Conservation (phyloP, 2,329 filamentous ascomycete species). For the Apiospora kogelbergensis region DNA sequence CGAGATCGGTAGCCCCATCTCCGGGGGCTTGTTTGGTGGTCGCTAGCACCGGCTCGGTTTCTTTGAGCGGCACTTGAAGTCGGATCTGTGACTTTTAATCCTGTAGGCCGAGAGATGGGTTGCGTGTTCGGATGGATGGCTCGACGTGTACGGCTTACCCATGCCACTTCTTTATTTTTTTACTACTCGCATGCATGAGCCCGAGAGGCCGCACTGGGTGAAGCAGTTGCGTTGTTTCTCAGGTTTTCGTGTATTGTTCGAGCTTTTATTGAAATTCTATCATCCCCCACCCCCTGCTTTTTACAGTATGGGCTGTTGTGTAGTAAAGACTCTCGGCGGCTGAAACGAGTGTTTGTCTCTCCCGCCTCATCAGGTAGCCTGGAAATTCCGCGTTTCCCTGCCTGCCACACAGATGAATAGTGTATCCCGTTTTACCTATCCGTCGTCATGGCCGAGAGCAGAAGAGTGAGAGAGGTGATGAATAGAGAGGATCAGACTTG, state of each 20-base stretch:
- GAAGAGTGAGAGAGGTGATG: not conserved
- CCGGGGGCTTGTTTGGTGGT: not conserved
- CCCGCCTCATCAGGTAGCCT: not conserved
- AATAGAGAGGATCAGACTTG: not conserved
- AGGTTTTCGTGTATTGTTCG: not conserved
- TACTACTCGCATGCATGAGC: not conserved
- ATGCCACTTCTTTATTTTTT: not conserved
- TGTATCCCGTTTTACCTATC: not conserved
- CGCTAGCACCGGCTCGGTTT: not conserved
- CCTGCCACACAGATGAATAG: not conserved
- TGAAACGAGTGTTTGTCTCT: not conserved
- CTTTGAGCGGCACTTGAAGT: not conserved
- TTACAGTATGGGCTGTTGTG: not conserved
- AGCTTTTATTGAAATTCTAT: not conserved
- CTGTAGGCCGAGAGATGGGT: not conserved
- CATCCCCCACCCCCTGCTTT: not conserved
- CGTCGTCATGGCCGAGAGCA: not conserved
- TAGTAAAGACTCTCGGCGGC: not conserved
- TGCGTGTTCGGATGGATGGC: not conserved
- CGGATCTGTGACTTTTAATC: not conserved
- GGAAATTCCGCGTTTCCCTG: not conserved
- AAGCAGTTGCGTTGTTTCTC: conserved; percentile 13
- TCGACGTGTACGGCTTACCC: not conserved
- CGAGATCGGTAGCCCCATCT: conserved; percentile 66
- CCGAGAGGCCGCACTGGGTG: conserved; percentile 13